These are phyloP conservation scores for Suillus subaureus DNA, from an alignment of 768 basidiomycete species.

Conservation along the genomic window DNA sequence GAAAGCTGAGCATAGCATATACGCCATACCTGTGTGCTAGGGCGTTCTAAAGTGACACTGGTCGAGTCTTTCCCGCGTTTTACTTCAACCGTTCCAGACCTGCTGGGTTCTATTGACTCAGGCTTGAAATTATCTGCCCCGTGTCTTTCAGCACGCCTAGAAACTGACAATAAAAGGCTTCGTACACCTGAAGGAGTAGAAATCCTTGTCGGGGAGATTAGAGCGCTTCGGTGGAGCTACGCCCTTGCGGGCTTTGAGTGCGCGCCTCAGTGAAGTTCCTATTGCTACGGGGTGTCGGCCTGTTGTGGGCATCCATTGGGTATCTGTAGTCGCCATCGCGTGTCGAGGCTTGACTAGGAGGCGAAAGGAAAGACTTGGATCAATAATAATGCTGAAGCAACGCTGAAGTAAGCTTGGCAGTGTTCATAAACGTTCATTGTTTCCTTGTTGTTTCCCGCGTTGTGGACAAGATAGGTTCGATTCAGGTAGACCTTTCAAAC, in stretches of 20 bases:
- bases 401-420: conserved; percentile 6
- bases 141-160: neutral
- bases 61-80: conserved; percentile 54
- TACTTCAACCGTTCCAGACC: conserved; percentile 67
- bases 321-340: conserved; percentile 45
- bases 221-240: conserved; percentile 42
- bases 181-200: conserved; percentile 80
- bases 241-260: conserved; percentile 70
- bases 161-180: conserved; percentile 16
- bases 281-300: conserved; percentile 63
- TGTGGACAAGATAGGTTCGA: neutral
- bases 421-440: neutral
- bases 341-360: neutral
- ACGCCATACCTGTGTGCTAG: conserved; percentile 59
- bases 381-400: neutral
- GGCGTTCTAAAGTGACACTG: conserved; percentile 62
- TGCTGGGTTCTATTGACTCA: conserved; percentile 63
- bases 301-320: conserved; percentile 58
- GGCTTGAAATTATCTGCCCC: conserved; percentile 75
- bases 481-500: neutral
- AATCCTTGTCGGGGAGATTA: conserved; percentile 63
- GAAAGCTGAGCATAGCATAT: neutral
- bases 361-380: neutral
- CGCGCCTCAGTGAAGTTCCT: conserved; percentile 62
- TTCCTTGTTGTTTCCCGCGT: conserved; percentile 1